Percentiles rank a stretch among this genome's conserved stretches.
Conservation (phyloP, 768 basidiomycete genomes). For the Lyophyllum semitale region DNA sequence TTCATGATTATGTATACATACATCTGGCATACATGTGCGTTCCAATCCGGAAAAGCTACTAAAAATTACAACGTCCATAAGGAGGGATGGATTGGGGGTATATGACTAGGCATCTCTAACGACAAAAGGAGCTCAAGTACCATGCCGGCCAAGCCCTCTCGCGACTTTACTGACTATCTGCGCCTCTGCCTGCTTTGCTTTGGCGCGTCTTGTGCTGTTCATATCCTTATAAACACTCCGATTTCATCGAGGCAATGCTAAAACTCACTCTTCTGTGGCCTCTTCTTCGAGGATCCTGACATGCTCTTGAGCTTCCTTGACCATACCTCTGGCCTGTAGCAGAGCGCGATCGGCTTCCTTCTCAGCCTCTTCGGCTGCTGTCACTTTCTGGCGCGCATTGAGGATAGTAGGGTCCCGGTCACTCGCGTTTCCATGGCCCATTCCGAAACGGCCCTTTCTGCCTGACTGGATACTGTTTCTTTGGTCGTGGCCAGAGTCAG, state of each 20-base stretch:
- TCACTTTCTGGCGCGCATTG: conserved; percentile 50
- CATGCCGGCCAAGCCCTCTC: conserved; percentile 46
- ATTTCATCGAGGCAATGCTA: background rate
- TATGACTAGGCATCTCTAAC: background rate
- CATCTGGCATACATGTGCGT: background rate
- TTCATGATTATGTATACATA: background rate
- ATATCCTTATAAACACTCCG: conserved; percentile 7
- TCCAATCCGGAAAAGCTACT: background rate
- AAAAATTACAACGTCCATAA: background rate
- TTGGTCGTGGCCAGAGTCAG: background rate
- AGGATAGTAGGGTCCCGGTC: conserved; percentile 45
- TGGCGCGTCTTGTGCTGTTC: conserved; percentile 48
- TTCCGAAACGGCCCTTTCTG: conserved; percentile 19
- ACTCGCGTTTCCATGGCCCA: conserved; percentile 19
- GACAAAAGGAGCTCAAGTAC: conserved; percentile 13
- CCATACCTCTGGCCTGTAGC: conserved; percentile 43
- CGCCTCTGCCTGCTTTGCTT: conserved; percentile 53
- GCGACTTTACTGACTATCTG: conserved; percentile 51
- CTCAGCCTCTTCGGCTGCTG: conserved; percentile 52
- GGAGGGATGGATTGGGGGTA: background rate
- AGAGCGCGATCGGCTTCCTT: conserved; percentile 53
- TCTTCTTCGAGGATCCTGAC: conserved; percentile 52
- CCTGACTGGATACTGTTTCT: background rate
- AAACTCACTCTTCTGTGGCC: conserved; percentile 51
- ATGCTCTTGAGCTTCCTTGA: conserved; percentile 48